A percentile compares a stretch with the other conserved stretches of the same genome.
These are phyloP conservation scores for Earliella scabrosa DNA, from an alignment of 1,284 basidiomycete species.

Conservation along the genomic window DNA sequence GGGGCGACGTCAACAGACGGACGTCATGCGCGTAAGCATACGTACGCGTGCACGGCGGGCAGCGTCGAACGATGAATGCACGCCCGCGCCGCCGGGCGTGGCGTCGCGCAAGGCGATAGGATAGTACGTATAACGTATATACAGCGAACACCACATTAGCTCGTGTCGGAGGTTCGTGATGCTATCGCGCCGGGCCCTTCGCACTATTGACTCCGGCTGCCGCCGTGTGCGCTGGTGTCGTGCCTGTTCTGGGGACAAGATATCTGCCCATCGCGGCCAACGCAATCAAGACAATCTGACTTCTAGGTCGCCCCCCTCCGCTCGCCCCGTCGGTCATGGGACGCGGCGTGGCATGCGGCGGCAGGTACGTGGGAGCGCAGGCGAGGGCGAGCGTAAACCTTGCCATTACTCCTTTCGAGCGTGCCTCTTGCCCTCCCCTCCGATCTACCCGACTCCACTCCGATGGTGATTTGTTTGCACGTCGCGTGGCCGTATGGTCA, in stretches of 20 bases:
- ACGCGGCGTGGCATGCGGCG: constrained; percentile 15
- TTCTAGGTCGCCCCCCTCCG: constrained; percentile 19
- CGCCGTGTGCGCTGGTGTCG: constrained; percentile 7
- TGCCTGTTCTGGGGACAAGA: not conserved
- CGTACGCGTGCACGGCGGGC: too few relatives aligned
- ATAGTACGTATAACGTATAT: not conserved
- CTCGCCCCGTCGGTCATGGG: constrained; percentile 21
- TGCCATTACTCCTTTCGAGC: constrained; percentile 11
- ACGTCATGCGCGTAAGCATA: not conserved
- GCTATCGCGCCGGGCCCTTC: constrained; percentile 10
- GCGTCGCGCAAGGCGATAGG: not conserved
- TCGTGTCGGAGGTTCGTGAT: constrained; percentile 2
- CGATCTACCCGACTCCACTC: not conserved
- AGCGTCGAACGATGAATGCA: not conserved
- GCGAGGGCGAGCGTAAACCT: constrained; percentile 13
- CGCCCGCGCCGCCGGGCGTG: not conserved
- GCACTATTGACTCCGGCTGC: constrained; percentile 16
- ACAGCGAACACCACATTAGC: not conserved
- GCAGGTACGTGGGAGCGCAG: constrained; percentile 16
- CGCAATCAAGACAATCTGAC: constrained; percentile 14
- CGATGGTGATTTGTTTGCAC: too few relatives aligned
- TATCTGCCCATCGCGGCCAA: constrained; percentile 9
- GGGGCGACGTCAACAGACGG: not conserved
- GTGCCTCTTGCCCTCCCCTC: not conserved
- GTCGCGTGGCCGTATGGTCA: too few relatives aligned